Base-by-base conservation (phyloP, 768 basidiomycete genomes). In the Lactarius psammicola region DNA sequence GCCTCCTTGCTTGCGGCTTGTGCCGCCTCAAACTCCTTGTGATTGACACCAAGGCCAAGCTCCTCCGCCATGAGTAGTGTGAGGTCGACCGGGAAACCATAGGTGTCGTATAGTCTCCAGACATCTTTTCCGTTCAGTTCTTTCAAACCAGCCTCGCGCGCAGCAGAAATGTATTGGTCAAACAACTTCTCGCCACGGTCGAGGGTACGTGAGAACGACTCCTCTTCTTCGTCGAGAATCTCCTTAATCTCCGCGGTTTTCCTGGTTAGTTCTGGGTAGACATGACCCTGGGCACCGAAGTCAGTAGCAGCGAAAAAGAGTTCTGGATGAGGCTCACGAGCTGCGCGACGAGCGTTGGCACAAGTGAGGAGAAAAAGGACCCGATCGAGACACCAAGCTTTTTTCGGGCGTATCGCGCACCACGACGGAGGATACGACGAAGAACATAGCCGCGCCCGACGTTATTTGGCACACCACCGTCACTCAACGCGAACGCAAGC, bases 61-160 rank as follows among this genome's bases (percentile, higher is more conserved):
- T 99, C 97, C 75, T 95, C 92, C 4, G 97, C 97, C 97, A 99
- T 98, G 65, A 99, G 81, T 58, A 90, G 87, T 1, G 97, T 99
- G 58, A 99, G 79, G 74, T 99, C 97, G 49, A 93, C 94, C 0
- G 97, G 97, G 80, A 99, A 99, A 59, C 97, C 97, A 74, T 92
- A 99, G 1, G 97, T 98, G 75, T 99, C 97, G 75, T 98, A 98
- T 59, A 99, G 77, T 31, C 92, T 85, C 97, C 97, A 99, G 40
- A 98, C 93, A 72, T 99, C 96, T 70, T 88, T 90, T 30, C 97
- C 97, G 65, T 80, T 86, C 34, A 99, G 85, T 70, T 87, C 84
- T 44, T 79, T 87, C 5, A 77, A 71, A 9, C 87, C 88, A 56
- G 82, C 78, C 60, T 87, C 82, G 69, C 81, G 81, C 10, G 95